Percentiles rank a stretch among this genome's conserved stretches.
phyloP scores from a whole-genome alignment of 441 rosid genomes.

The Gossypium davidsonii region DNA sequence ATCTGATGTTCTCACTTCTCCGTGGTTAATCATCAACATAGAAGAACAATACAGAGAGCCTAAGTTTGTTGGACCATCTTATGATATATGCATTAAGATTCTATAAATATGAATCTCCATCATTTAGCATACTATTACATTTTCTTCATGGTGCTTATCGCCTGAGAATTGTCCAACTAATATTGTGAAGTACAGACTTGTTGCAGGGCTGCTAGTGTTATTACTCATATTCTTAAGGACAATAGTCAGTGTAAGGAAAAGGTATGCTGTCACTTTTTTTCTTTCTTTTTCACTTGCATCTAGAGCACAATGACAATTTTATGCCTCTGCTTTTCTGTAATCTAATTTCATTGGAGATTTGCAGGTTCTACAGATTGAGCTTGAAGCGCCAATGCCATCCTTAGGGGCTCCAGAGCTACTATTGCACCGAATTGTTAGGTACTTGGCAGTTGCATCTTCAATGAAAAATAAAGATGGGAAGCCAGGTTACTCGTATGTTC shows the following conservation, averaged over 20 bases:
- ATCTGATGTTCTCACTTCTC: slow-evolving; percentile 10
- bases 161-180: slow-evolving; percentile 19
- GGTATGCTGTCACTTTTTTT: slow-evolving; percentile 38
- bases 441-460: slow-evolving; percentile 81
- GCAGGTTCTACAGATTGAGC: slow-evolving; percentile 77
- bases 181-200: slow-evolving; percentile 56
- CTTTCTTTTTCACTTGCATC: slow-evolving; percentile 6
- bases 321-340: slow-evolving; percentile 10
- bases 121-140: slow-evolving; percentile 7
- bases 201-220: slow-evolving; percentile 94
- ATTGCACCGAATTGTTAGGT: slow-evolving; percentile 83
- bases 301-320: not conserved
- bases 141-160: slow-evolving; percentile 12
- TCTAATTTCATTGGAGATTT: slow-evolving; percentile 18
- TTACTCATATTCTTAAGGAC: slow-evolving; percentile 75
- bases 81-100: not conserved
- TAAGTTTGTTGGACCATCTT: slow-evolving; percentile 9
- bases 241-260: slow-evolving; percentile 80
- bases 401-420: slow-evolving; percentile 84
- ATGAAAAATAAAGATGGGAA: slow-evolving; percentile 70
- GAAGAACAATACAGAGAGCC: not conserved
- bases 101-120: slow-evolving; percentile 1
- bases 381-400: slow-evolving; percentile 64
- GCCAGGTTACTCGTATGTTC: slow-evolving; percentile 47
- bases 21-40: not conserved